A percentile compares a stretch with the other conserved stretches of the same genome.
Evolutionary conservation across 805 yeast species (phyloP).

Genomic region (Candida pseudofarinosa): DNA sequence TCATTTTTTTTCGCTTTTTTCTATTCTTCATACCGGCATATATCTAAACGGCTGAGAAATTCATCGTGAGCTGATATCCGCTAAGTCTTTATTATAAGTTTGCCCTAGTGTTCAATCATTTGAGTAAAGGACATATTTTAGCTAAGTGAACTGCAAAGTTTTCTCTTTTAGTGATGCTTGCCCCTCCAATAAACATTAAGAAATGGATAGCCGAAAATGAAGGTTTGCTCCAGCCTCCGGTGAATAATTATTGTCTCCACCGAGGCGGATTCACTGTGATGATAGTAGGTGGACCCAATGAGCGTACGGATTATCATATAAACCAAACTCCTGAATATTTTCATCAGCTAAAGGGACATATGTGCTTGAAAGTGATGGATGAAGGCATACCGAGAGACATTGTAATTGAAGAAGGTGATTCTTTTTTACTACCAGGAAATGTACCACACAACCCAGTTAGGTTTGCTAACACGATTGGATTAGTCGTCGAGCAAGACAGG

Average conservation of each 20-base stretch:
- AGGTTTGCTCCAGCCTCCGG: conserved; percentile 82
- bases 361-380: conserved; percentile 77
- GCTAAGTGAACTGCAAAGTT: too few species aligned
- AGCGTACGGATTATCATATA: conserved; percentile 86
- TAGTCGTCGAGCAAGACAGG: conserved; percentile 90
- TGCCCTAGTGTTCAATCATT: too few species aligned
- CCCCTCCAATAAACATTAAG: conserved; percentile 70
- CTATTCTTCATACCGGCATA: neutral
- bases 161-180: conserved; percentile 36
- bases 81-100: too few species aligned
- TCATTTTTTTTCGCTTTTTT: conserved; percentile 19
- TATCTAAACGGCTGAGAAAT: neutral
- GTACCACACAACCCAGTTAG: conserved; percentile 89
- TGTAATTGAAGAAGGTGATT: conserved; percentile 76
- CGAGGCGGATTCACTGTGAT: conserved; percentile 90
- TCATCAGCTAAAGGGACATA: conserved; percentile 79
- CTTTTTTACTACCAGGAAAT: conserved; percentile 81
- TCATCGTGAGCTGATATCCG: too few species aligned
- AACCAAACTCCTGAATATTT: conserved; percentile 96
- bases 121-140: too few species aligned
- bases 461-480: conserved; percentile 79
- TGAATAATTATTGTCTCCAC: conserved; percentile 85
- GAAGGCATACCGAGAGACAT: conserved; percentile 71
- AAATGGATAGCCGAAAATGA: conserved; percentile 79
- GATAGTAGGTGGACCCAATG: conserved; percentile 97